Evolutionary conservation across 306 rosid genomes (phyloP).

Genomic region (Cajanus cajan): DNA sequence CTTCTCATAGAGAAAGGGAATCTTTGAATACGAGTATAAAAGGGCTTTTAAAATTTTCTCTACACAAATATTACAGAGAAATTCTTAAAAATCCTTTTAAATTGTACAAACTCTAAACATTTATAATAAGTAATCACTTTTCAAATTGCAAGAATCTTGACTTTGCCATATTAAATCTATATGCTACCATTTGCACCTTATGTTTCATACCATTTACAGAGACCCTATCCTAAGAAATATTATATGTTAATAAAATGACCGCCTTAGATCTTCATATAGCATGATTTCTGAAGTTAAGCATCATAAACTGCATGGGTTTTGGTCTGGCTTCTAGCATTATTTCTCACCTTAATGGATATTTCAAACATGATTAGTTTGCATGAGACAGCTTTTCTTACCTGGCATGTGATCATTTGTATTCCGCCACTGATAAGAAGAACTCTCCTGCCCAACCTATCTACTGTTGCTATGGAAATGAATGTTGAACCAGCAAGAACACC

Average conservation of each 20-base stretch:
- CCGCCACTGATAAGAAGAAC: constrained; percentile 82
- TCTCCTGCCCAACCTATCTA: constrained; percentile 76
- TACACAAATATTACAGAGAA: no score
- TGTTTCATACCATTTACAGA: background rate
- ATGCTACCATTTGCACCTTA: background rate
- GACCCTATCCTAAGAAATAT: background rate
- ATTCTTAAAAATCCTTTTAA: no score
- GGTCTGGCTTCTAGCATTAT: background rate
- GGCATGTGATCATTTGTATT: constrained; percentile 76
- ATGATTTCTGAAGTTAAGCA: background rate
- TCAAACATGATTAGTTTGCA: background rate
- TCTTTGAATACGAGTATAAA: no score
- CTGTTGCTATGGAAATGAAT: constrained; percentile 72
- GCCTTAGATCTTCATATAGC: background rate
- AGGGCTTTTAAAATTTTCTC: no score
- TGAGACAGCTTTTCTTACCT: constrained; percentile 46
- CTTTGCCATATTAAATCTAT: background rate
- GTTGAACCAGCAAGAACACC: constrained; percentile 83
- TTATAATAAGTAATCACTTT: background rate
- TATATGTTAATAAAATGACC: background rate
- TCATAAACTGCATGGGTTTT: background rate
- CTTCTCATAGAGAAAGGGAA: constrained; percentile 1
- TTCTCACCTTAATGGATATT: background rate
- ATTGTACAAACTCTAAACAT: no score
- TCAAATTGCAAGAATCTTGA: background rate